Evolutionary conservation across 2,329 filamentous ascomycete genomes (phyloP).

Genomic region (Xylaria sp.): DNA sequence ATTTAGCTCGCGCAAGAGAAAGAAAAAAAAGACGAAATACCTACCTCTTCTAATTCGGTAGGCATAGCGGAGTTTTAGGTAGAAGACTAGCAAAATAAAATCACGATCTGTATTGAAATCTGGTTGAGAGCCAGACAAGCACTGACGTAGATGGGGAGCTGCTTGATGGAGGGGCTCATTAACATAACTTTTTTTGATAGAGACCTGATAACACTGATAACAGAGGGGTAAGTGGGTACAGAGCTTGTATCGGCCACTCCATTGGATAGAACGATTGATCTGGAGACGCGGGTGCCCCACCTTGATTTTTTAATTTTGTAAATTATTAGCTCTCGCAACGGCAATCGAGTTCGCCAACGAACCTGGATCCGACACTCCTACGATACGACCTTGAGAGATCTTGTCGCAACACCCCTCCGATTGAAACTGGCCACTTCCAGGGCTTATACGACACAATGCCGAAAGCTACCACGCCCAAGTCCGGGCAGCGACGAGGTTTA

Average conservation of each 20-base stretch:
- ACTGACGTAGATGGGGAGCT: background rate
- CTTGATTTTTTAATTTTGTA: conserved; percentile 36
- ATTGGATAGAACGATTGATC: conserved; percentile 14
- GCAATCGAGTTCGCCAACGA: conserved; percentile 6
- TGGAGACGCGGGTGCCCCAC: conserved; percentile 22
- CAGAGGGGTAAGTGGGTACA: conserved; percentile 36
- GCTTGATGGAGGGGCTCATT: conserved; percentile 36
- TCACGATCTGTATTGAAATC: background rate
- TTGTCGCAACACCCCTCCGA: background rate
- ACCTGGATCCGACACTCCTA: background rate
- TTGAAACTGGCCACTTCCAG: background rate
- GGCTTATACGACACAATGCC: conserved; percentile 70
- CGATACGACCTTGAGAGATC: background rate
- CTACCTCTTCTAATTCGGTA: conserved; percentile 80
- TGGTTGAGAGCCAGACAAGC: background rate
- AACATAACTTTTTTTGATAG: conserved; percentile 30
- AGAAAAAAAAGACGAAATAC: conserved; percentile 26
- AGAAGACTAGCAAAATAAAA: background rate
- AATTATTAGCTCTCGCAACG: conserved; percentile 22
- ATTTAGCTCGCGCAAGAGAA: conserved; percentile 17
- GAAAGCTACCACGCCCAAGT: conserved; percentile 74
- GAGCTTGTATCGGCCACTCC: background rate
- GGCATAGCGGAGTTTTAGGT: conserved; percentile 65
- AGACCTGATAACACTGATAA: conserved; percentile 36
- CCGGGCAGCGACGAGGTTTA: conserved; percentile 72